Percentiles rank a stretch among this genome's conserved stretches.
phyloP scores from a whole-genome alignment of 2,329 filamentous ascomycete species.

The Teratosphaeria gauchensis region DNA sequence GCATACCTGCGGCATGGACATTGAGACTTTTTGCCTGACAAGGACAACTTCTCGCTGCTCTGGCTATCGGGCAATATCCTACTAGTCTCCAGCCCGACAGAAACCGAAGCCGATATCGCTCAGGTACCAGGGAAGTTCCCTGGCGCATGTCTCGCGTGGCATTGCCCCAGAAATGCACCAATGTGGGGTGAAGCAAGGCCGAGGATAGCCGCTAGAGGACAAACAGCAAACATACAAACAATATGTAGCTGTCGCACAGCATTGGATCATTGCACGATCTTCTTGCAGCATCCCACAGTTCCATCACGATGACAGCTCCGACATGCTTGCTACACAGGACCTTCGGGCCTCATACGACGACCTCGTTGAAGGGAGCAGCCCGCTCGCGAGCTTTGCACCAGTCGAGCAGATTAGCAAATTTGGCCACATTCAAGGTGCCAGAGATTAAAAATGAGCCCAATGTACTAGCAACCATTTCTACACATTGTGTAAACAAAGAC shows the following conservation, averaged over 20 bases:
- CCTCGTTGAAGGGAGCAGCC: not conserved
- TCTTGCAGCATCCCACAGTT: not conserved
- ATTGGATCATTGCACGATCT: not conserved
- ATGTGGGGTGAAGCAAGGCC: not conserved
- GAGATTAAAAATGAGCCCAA: slow-evolving; percentile 91
- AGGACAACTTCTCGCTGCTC: not conserved
- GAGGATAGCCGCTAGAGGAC: not conserved
- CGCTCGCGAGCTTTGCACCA: slow-evolving; percentile 12
- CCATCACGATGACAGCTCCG: not conserved
- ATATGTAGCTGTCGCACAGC: not conserved
- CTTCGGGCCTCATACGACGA: not conserved
- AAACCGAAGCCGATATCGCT: slow-evolving; percentile 7
- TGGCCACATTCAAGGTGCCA: slow-evolving; percentile 82
- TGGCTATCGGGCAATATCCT: not conserved
- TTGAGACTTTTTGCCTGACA: not conserved
- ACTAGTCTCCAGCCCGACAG: slow-evolving; percentile 8
- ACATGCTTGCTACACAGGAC: not conserved
- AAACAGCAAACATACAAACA: not conserved
- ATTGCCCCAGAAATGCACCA: not conserved
- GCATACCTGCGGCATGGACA: not conserved
- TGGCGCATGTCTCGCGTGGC: not conserved
- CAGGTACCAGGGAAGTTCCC: not conserved
- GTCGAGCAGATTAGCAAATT: slow-evolving; percentile 38
- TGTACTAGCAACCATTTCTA: slow-evolving; percentile 43
- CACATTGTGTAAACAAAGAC: not conserved